Evolutionary conservation across 202 grass and related monocot genomes (phyloP).

Genomic region (Musa balbisiana): DNA sequence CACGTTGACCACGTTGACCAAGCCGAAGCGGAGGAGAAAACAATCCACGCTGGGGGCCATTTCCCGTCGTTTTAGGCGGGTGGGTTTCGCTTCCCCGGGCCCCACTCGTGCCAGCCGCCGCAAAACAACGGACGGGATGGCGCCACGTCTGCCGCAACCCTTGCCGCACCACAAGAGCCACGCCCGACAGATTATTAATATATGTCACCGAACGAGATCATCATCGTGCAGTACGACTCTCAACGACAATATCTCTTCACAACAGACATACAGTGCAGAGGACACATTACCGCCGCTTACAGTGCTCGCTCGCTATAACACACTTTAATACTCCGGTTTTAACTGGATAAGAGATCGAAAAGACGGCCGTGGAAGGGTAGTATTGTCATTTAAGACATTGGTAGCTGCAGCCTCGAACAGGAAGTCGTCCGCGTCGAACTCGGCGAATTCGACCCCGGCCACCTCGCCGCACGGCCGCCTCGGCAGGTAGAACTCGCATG

Average conservation of each 20-base stretch:
- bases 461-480: neutral
- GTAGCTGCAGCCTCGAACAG: neutral
- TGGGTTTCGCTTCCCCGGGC: too few species aligned
- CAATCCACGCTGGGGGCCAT: neutral
- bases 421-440: conserved; percentile 11
- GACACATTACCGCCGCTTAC: too few species aligned
- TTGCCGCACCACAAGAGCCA: neutral
- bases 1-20: neutral
- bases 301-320: neutral
- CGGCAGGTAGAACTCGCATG: conserved; percentile 28
- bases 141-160: too few species aligned
- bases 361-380: too few species aligned
- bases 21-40: neutral
- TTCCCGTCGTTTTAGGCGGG: neutral
- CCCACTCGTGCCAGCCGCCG: neutral
- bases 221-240: neutral
- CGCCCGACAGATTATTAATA: neutral
- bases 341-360: neutral
- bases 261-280: too few species aligned
- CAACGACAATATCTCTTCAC: too few species aligned
- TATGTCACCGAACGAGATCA: neutral
- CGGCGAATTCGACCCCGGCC: conserved; percentile 38
- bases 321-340: neutral
- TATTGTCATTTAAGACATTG: too few species aligned
- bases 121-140: neutral